Evolutionary conservation across 2,329 filamentous ascomycete species (phyloP), one percentile per base, ranked within the genome.

Genomic region (Leptographium radiaticola): DNA sequence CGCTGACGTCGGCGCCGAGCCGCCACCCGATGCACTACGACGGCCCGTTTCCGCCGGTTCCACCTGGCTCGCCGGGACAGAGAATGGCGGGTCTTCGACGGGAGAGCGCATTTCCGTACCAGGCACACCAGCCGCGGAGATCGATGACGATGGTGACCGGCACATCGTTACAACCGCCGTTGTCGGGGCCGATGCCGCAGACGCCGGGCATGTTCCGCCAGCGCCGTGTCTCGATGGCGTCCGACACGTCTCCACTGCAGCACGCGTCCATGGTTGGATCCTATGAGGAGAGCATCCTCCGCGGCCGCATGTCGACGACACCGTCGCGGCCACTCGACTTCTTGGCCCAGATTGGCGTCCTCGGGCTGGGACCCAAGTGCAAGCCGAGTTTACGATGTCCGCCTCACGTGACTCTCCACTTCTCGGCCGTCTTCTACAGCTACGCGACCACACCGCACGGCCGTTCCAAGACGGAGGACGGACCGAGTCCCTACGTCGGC

Each of bases 241-340:
- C 84, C 0, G 90, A 95, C 47, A 71, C 75, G 3, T 89, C 88
- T 3, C 84, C 88, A 5, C 72, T 93, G 33, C 87, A 91, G 54
- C 89, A 94, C 67, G 90, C 91, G 10, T 90, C 90, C 4, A 94
- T 98, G 86, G 91, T 97, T 2, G 93, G 93, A 2, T 96, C 91
- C 2, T 98, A 96, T 61, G 93, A 98, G 68, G 93, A 98, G 69
- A 96, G 89, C 33, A 96, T 98, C 56, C 73, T 98, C 2, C 83
- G 89, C 48, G 93, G 93, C 42, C 82, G 93, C 58, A 98, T 98
- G 93, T 97, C 93, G 33, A 96, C 90, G 1, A 93, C 84, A 2
- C 91, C 93, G 0, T 97, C 91, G 1, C 90, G 87, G 59, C 91
- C 93, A 7, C 73, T 98, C 7, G 84, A 95, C 59, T 98, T 98